Conservation (phyloP, 305 asterid species). For the Petunia hybrid region DNA sequence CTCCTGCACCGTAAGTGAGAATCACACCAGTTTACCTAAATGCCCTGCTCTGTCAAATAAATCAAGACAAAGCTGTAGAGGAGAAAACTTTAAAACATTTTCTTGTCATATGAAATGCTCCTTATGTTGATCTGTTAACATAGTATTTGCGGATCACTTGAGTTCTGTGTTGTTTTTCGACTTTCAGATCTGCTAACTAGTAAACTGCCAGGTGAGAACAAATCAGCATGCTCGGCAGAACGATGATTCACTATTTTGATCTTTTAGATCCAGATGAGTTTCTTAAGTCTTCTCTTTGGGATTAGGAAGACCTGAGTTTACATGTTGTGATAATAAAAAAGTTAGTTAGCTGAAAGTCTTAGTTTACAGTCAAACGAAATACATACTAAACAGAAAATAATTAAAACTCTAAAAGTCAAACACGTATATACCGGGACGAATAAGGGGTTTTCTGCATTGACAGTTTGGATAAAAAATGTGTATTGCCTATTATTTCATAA, state of each 20-base stretch:
- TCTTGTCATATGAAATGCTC: constrained; percentile 5
- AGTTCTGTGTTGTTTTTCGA: constrained; percentile 15
- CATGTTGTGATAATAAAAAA: not conserved
- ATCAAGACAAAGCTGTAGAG: not conserved
- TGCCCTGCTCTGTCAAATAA: constrained; percentile 32
- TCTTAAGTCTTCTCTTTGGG: not conserved
- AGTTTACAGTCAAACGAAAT: not conserved
- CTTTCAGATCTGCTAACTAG: not conserved
- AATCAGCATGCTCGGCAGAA: not conserved
- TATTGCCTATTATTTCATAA: too few relatives aligned
- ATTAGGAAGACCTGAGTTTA: not conserved
- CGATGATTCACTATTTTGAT: not conserved
- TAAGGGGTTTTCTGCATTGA: too few relatives aligned
- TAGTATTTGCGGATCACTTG: not conserved
- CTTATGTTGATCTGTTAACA: not conserved
- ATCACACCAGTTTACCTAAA: constrained; percentile 73
- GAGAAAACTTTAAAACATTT: not conserved
- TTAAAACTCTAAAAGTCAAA: too few relatives aligned
- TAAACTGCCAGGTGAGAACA: constrained; percentile 5
- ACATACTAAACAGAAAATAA: not conserved
- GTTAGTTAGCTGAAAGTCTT: not conserved
- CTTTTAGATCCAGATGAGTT: not conserved
- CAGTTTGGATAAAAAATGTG: too few relatives aligned
- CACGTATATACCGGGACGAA: too few relatives aligned
- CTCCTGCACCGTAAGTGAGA: constrained; percentile 94